These are phyloP conservation scores for Zygosaccharomyces kombuchaensis DNA, from an alignment of 805 yeast genomes.

Conservation along the genomic window DNA sequence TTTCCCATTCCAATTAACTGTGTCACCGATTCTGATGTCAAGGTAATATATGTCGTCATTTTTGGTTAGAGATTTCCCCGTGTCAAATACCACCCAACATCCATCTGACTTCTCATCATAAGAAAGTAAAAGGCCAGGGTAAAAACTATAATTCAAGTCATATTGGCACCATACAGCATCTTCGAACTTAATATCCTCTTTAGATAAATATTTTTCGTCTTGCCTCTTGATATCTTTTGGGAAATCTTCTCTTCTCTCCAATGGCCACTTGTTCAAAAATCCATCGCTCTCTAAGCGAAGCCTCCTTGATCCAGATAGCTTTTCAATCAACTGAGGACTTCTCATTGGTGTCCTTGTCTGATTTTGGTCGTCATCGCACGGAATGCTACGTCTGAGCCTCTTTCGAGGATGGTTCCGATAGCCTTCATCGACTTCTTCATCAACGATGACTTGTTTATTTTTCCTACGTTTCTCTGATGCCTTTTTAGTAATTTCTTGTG, in stretches of 20 bases:
- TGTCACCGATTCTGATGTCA: conserved; percentile 57
- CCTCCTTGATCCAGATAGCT: not conserved
- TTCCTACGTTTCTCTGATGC: conserved; percentile 12
- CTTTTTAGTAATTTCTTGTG: conserved; percentile 19
- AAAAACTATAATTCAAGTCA: conserved; percentile 40
- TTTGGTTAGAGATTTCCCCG: conserved; percentile 18
- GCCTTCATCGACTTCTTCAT: conserved; percentile 9
- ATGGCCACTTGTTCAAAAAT: not conserved
- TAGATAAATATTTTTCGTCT: conserved; percentile 21
- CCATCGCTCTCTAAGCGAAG: not conserved
- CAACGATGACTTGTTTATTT: not conserved
- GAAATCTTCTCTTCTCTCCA: not conserved
- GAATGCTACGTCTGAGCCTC: not conserved
- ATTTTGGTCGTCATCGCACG: not conserved
- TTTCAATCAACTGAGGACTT: not conserved
- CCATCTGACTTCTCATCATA: conserved; percentile 18
- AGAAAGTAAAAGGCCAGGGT: conserved; percentile 44
- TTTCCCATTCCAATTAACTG: conserved; percentile 37
- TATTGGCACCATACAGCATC: conserved; percentile 53
- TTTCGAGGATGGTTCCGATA: conserved; percentile 7
- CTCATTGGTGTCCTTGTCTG: not conserved
- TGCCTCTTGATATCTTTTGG: conserved; percentile 5
- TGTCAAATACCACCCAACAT: conserved; percentile 23
- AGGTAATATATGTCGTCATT: conserved; percentile 40
- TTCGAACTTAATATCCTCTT: conserved; percentile 30